Conservation (phyloP, 2,329 filamentous ascomycete species). For the Aphanoascus verrucosus region DNA sequence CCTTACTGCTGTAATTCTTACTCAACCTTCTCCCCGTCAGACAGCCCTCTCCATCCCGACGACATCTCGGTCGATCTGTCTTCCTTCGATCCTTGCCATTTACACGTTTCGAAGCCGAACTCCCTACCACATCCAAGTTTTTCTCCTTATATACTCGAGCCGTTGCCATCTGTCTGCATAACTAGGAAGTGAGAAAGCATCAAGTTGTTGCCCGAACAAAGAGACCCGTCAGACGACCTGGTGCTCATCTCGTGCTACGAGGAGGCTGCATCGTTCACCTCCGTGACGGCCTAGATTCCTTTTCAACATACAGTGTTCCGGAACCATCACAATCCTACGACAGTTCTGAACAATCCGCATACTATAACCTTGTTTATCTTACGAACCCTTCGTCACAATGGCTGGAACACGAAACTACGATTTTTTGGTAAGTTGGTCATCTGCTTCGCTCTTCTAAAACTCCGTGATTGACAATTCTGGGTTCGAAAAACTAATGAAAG, state of each 20-base stretch:
- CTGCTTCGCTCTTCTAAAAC: not conserved
- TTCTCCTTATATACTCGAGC: not conserved
- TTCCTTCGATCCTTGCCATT: not conserved
- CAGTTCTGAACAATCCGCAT: not conserved
- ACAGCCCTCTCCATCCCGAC: too few relatives aligned
- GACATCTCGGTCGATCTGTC: not conserved
- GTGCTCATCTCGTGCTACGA: not conserved
- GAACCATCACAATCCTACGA: not conserved
- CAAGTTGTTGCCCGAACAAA: not conserved
- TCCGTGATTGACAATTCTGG: slow-evolving; percentile 6
- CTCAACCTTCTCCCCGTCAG: too few relatives aligned
- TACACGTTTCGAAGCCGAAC: slow-evolving; percentile 8
- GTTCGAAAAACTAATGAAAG: not conserved
- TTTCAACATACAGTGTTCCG: not conserved
- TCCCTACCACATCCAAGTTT: not conserved
- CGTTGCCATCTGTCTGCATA: not conserved
- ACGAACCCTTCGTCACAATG: slow-evolving; percentile 44
- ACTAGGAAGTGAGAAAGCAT: not conserved
- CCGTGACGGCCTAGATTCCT: not conserved
- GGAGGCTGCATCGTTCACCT: not conserved
- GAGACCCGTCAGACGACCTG: not conserved
- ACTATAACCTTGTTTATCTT: not conserved
- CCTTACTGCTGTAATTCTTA: too few relatives aligned
- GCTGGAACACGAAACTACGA: slow-evolving; percentile 98
- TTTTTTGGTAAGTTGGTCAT: slow-evolving; percentile 64